These are phyloP conservation scores for Paxillus involutus DNA, from an alignment of 768 basidiomycete species.

Conservation along the genomic window DNA sequence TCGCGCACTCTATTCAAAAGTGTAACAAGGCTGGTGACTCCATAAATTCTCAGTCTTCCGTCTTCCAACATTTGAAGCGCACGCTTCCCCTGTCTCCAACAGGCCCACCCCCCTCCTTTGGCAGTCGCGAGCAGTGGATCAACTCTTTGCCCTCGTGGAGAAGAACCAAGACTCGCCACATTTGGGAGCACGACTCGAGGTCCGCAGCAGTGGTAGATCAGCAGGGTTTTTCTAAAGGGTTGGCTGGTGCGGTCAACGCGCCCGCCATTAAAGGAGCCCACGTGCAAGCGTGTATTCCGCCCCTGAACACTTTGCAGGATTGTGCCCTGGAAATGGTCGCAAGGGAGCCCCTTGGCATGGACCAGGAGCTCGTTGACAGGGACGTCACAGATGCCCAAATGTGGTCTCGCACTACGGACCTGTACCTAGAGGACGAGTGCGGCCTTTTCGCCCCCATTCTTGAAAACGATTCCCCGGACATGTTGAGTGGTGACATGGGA, in stretches of 20 bases:
- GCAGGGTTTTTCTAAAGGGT: slow-evolving; percentile 73
- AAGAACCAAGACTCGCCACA: slow-evolving; percentile 62
- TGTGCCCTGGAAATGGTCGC: slow-evolving; percentile 14
- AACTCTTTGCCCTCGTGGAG: slow-evolving; percentile 71
- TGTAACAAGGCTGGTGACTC: slow-evolving; percentile 43
- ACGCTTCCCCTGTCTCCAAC: slow-evolving; percentile 60
- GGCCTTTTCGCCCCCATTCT: slow-evolving; percentile 59
- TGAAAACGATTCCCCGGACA: slow-evolving; percentile 64
- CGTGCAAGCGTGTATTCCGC: slow-evolving; percentile 86
- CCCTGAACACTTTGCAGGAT: slow-evolving; percentile 40
- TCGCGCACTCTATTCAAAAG: slow-evolving; percentile 70
- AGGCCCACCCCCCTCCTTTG: slow-evolving; percentile 63
- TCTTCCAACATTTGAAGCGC: slow-evolving; percentile 54
- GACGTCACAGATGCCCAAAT: slow-evolving; percentile 2
- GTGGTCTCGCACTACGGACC: slow-evolving; percentile 19
- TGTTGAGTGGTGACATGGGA: slow-evolving; percentile 47
- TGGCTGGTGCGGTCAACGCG: slow-evolving; percentile 75
- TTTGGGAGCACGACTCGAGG: slow-evolving; percentile 57
- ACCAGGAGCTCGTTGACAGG: slow-evolving; percentile 23
- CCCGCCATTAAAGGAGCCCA: slow-evolving; percentile 80
- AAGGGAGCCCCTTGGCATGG: slow-evolving; percentile 28
- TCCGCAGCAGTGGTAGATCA: slow-evolving; percentile 18
- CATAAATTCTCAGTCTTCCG: slow-evolving; percentile 36
- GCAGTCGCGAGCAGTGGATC: slow-evolving; percentile 73
- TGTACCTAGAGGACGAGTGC: slow-evolving; percentile 26